phyloP scores from a whole-genome alignment of 2,329 filamentous ascomycete species.

The Escovopsis weberi region DNA sequence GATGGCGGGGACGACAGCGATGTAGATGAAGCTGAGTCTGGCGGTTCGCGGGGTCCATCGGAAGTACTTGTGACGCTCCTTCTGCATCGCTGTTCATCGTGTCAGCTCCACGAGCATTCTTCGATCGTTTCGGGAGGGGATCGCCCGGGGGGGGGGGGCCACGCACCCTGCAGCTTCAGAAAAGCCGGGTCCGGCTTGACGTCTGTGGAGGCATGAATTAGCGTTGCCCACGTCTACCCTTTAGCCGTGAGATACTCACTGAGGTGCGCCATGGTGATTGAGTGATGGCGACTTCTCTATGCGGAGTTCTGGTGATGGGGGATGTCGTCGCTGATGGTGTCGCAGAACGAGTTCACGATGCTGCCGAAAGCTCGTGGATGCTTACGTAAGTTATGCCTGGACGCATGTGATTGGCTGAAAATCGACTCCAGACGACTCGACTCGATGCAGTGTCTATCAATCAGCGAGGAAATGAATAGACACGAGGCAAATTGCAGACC shows the following conservation, averaged over 20 bases:
- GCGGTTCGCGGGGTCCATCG: slow-evolving; percentile 80
- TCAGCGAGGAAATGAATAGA: too few relatives aligned
- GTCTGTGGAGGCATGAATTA: slow-evolving; percentile 17
- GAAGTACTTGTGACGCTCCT: slow-evolving; percentile 88
- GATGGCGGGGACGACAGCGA: slow-evolving; percentile 54
- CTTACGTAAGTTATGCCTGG: slow-evolving; percentile 8
- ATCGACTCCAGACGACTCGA: too few relatives aligned
- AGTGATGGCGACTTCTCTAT: slow-evolving; percentile 11
- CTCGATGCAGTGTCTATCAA: too few relatives aligned
- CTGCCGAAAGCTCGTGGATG: slow-evolving; percentile 4
- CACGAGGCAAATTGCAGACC: too few relatives aligned
- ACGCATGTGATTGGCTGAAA: not conserved
- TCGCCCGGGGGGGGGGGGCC: slow-evolving; percentile 8
- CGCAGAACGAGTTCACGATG: slow-evolving; percentile 5
- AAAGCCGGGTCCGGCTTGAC: slow-evolving; percentile 28
- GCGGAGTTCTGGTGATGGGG: slow-evolving; percentile 8
- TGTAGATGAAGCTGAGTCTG: slow-evolving; percentile 64
- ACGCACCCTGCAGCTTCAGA: slow-evolving; percentile 26
- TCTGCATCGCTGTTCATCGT: slow-evolving; percentile 52
- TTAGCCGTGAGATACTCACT: slow-evolving; percentile 12
- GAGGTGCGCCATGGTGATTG: slow-evolving; percentile 25
- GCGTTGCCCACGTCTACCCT: slow-evolving; percentile 5
- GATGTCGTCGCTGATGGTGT: slow-evolving; percentile 8
- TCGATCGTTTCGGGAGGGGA: slow-evolving; percentile 1
- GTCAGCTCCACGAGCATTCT: slow-evolving; percentile 10